phyloP scores from a whole-genome alignment of 345 rosid genomes.

The Murraya koenigii region DNA sequence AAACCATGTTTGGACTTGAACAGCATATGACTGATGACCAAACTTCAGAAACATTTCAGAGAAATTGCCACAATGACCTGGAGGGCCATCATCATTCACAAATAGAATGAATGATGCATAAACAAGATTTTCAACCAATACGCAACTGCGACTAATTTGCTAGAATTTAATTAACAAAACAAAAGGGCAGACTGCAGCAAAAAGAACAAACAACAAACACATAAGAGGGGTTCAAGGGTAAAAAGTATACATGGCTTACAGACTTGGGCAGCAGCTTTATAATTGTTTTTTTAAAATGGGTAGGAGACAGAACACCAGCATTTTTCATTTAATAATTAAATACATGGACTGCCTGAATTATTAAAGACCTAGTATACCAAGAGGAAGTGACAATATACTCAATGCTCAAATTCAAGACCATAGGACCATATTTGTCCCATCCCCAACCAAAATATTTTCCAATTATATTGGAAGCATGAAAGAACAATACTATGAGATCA shows the following conservation, averaged over 20 bases:
- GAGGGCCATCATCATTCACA: slow-evolving; percentile 12
- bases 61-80: neutral
- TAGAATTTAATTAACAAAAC: neutral
- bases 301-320: neutral
- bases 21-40: neutral
- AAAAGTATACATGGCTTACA: no score
- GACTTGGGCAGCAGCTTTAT: no score
- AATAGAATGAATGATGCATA: neutral
- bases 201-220: neutral
- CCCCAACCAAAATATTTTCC: neutral
- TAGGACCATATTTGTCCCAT: neutral
- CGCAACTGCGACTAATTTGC: slow-evolving; percentile 2
- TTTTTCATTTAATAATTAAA: neutral
- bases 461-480: neutral
- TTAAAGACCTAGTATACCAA: neutral
- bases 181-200: neutral
- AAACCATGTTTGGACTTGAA: slow-evolving; percentile 4
- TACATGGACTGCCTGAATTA: neutral
- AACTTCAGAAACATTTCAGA: neutral
- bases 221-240: neutral
- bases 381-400: neutral
- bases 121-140: neutral
- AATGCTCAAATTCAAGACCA: slow-evolving; percentile 1
- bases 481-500: neutral
- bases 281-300: neutral